Evolutionary conservation across 2,329 filamentous ascomycete genomes (phyloP).

Genomic region (Pseudogymnoascus sp.): DNA sequence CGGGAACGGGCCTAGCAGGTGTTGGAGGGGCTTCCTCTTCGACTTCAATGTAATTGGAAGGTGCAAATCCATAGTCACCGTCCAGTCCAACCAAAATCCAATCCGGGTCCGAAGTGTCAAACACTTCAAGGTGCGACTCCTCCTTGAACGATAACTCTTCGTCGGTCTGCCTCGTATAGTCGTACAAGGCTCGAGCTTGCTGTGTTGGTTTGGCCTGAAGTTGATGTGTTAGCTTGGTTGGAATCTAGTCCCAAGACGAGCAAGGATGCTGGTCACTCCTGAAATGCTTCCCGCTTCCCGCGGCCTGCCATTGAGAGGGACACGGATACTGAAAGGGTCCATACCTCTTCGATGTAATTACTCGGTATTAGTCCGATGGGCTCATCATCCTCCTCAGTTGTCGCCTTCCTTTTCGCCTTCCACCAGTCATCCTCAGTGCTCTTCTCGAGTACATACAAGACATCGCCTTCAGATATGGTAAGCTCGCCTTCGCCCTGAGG

Average conservation of each 20-base stretch:
- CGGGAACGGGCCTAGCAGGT: constrained; percentile 16
- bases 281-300: neutral
- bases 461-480: constrained; percentile 73
- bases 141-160: constrained; percentile 95
- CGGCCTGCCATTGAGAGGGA: neutral
- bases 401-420: constrained; percentile 39
- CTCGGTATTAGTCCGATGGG: constrained; percentile 58
- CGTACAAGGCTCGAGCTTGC: constrained; percentile 87
- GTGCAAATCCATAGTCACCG: constrained; percentile 86
- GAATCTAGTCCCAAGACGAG: neutral
- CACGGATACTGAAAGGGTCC: constrained; percentile 21
- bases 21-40: constrained; percentile 23
- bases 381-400: constrained; percentile 30
- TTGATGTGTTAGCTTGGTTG: constrained; percentile 10
- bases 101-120: constrained; percentile 85
- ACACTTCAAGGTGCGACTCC: constrained; percentile 74
- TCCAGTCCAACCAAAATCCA: constrained; percentile 89
- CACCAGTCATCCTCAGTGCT: constrained; percentile 76
- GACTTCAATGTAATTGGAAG: constrained; percentile 89
- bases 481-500: constrained; percentile 83
- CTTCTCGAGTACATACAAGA: constrained; percentile 76
- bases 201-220: constrained; percentile 54
- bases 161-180: constrained; percentile 94
- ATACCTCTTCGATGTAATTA: constrained; percentile 91
- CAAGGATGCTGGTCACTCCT: neutral